Evolutionary conservation across 352 stramenopile genomes (phyloP), one percentile per base, ranked within the genome.

Genomic region (Phytophthora niederhauseri): DNA sequence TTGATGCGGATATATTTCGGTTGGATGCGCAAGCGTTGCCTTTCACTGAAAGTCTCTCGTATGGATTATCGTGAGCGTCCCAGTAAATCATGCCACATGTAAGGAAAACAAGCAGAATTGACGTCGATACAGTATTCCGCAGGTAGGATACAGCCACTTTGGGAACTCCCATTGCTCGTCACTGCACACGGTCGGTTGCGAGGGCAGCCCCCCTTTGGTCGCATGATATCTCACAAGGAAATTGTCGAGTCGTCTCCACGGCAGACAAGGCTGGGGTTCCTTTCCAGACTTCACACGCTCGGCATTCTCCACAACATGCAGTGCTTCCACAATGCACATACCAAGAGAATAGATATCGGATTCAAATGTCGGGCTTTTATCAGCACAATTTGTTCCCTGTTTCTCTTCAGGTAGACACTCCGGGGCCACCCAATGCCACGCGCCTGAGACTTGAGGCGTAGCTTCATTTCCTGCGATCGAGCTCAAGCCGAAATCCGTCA

Each of bases 301-400:
- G 14, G 6, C 17, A 48, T 48, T 48, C 41, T 48, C 41, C 15
- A 48, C 41, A 48, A 48, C 41, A 8, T 17, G 41, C 17, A 48
- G 14, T 19, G 41, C 41, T 19, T 48, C 41, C 17, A 48, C 41
- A 19, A 48, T 48, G 15, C 62, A 64, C 61, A 68, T 68, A 17
- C 54, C 53, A 14, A 68, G n/a, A 0, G 61, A 63, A 17, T 68
- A 68, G 3, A 63, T 22, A 34, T 68, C 53, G 4, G 53, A 64
- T 6, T 30, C 53, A 38, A 50, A 68, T 2, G 61, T 53, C 31
- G 61, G 53, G 4, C 31, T 8, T 48, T 48, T 48, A 7, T 11
- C 17, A 20, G 17, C 14, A 4, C 5, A 8, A 34, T 11, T 6
- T 52, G 49, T 0, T 14, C 19, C 15, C 49, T 19, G 20, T 31